Base-by-base conservation (phyloP, 2,329 filamentous ascomycete species). In the Penicillium sp. region DNA sequence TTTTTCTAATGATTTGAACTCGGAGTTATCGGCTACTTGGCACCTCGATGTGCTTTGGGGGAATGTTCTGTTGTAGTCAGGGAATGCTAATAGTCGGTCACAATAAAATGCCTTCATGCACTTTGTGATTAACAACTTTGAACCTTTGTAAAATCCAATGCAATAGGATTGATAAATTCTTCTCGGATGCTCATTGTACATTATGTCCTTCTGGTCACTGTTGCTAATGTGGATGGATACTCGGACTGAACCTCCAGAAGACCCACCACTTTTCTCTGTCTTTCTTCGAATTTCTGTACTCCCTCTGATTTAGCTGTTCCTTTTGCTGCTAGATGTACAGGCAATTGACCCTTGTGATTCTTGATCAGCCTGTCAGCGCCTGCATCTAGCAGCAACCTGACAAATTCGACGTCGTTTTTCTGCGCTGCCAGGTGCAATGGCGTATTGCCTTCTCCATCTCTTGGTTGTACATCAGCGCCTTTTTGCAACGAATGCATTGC, bases 1-100 rank as follows among this genome's bases (percentile, higher is more conserved):
- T 60, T 72, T 70, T 21, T 56, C 29, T 60, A 62, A 65, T 63
- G 62, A 62, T 59, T 60, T 56, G 25, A 47, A 54, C 53, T 51
- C 63, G 70, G 70, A 72, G 72, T 9, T 70, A 69, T 41, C 73
- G 59, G 35, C 55, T 58, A 61, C 43, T 49, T 51, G 21, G 42
- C 50, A 58, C 59, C 37, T 58, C 45, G 23, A 58, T 50, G 56
- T 55, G 56, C 51, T 54, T 53, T 57, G 50, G 50, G 41, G 42
- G 42, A 52, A 57, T 53, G 49, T 57, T 48, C 55, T 54, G 29
- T 53, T 52, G 54, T 48, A 57, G 55, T 43, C 43, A 48, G 55
- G 55, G 25, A 54, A 54, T 57, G 55, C 48, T 57, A 48, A 48
- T 48, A 57, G 50, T 57, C 50, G 50, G 55, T 48, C 50, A 54